Percentiles rank a stretch among this genome's conserved stretches.
These are phyloP conservation scores for Saturnispora quitensis DNA, from an alignment of 805 yeast species.

Conservation along the genomic window DNA sequence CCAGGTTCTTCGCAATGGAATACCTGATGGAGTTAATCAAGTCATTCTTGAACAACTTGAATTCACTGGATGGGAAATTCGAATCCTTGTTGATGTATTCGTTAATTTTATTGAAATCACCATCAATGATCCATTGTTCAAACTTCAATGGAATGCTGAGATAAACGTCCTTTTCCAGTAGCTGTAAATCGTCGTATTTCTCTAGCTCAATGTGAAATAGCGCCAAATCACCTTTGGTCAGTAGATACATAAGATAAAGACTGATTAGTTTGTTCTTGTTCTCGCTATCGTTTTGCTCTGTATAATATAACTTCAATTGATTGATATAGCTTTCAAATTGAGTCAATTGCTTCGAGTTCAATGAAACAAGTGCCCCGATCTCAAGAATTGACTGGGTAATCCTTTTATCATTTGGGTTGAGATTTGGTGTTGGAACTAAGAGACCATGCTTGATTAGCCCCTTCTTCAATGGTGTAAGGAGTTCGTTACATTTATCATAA, in stretches of 20 bases:
- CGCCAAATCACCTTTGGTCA: slow-evolving; percentile 78
- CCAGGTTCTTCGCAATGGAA: slow-evolving; percentile 80
- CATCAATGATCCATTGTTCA: slow-evolving; percentile 94
- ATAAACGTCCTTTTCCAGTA: slow-evolving; percentile 58
- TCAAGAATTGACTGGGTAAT: slow-evolving; percentile 80
- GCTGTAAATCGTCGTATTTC: slow-evolving; percentile 43
- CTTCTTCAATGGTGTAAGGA: slow-evolving; percentile 66
- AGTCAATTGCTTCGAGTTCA: slow-evolving; percentile 51
- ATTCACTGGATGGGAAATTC: slow-evolving; percentile 63
- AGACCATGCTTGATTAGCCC: slow-evolving; percentile 71
- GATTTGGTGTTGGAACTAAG: slow-evolving; percentile 51
- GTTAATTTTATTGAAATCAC: slow-evolving; percentile 89
- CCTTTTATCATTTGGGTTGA: slow-evolving; percentile 53
- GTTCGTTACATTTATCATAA: slow-evolving; percentile 47
- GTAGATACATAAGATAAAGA: slow-evolving; percentile 62
- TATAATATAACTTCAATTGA: slow-evolving; percentile 73
- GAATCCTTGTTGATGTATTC: slow-evolving; percentile 45
- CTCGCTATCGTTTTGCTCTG: slow-evolving; percentile 32
- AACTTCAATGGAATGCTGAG: slow-evolving; percentile 79
- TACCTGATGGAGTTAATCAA: slow-evolving; percentile 70
- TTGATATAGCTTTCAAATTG: slow-evolving; percentile 65
- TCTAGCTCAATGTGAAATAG: slow-evolving; percentile 89
- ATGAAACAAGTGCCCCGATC: slow-evolving; percentile 75
- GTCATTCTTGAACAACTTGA: slow-evolving; percentile 64
- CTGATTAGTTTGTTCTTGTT: slow-evolving; percentile 69